A percentile compares a stretch with the other conserved stretches of the same genome.
These are phyloP conservation scores for Phragmites australis DNA, from an alignment of 176 grass and related monocot genomes.

Conservation along the genomic window DNA sequence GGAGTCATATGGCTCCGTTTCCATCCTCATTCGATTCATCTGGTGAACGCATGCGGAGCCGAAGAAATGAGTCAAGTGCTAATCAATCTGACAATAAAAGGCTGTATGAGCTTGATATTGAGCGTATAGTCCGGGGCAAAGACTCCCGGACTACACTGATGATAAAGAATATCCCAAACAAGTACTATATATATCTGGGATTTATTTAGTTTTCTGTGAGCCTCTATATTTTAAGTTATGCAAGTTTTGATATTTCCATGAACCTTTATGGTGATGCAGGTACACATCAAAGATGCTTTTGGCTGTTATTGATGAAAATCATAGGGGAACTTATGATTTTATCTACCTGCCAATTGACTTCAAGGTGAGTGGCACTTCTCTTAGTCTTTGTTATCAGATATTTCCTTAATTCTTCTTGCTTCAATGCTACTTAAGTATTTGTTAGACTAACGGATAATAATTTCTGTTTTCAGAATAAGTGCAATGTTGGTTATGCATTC, in stretches of 20 bases:
- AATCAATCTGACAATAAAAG: conserved; percentile 86
- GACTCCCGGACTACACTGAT: conserved; percentile 86
- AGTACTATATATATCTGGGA: conserved; percentile 59
- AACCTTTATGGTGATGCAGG: conserved; percentile 47
- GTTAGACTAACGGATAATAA: conserved; percentile 8
- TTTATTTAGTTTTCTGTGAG: conserved; percentile 39
- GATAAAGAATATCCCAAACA: conserved; percentile 99
- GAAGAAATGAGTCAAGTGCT: conserved; percentile 68
- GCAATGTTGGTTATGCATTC: conserved; percentile 95
- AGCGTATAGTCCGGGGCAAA: conserved; percentile 67
- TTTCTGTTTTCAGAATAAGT: conserved; percentile 82
- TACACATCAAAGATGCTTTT: conserved; percentile 99
- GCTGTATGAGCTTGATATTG: conserved; percentile 89
- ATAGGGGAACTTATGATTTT: conserved; percentile 92
- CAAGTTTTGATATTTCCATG: conserved; percentile 39
- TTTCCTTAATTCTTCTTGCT: conserved; percentile 26
- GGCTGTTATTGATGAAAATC: conserved; percentile 93
- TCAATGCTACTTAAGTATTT: conserved; percentile 14
- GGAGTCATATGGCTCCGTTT: conserved; percentile 57
- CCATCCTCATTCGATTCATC: conserved; percentile 62
- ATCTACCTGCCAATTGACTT: conserved; percentile 98
- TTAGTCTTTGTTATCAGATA: conserved; percentile 13
- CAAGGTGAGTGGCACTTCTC: conserved; percentile 51
- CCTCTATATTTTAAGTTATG: conserved; percentile 24
- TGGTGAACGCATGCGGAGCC: conserved; percentile 60